phyloP scores from a whole-genome alignment of 106 monocot genomes.

The Dendrobium chrysotoxum region DNA sequence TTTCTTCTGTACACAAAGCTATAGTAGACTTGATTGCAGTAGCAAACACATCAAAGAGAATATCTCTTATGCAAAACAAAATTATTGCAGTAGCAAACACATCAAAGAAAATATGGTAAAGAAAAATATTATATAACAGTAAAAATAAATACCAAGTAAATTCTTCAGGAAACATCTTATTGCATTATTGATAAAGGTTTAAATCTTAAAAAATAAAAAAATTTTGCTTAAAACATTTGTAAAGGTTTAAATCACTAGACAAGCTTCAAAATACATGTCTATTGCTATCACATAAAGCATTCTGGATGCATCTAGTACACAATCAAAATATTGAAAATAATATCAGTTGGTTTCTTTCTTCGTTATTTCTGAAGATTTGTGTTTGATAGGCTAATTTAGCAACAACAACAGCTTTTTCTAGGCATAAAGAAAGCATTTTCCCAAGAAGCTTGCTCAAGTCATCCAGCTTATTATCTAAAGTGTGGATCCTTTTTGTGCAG shows the following conservation, averaged over 20 bases:
- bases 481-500: slow-evolving; percentile 41
- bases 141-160: no score
- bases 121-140: no score
- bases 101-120: no score
- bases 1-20: no score
- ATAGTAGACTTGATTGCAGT: no score
- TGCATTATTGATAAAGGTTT: no score
- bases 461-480: slow-evolving; percentile 28
- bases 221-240: neutral
- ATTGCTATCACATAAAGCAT: slow-evolving; percentile 36
- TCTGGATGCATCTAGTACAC: slow-evolving; percentile 39
- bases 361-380: slow-evolving; percentile 12
- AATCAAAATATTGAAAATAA: slow-evolving; percentile 23
- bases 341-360: slow-evolving; percentile 17
- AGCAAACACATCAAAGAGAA: no score
- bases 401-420: slow-evolving; percentile 57
- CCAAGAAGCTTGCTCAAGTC: slow-evolving; percentile 43
- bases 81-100: no score
- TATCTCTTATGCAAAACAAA: no score
- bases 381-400: slow-evolving; percentile 49
- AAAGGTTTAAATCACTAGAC: neutral
- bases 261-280: slow-evolving; percentile 42
- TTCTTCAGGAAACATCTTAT: no score
- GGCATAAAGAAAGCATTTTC: slow-evolving; percentile 59
- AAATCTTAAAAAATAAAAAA: no score